Evolutionary conservation across 2,329 filamentous ascomycete genomes (phyloP).

Genomic region (Ascochyta viciae-villosae): DNA sequence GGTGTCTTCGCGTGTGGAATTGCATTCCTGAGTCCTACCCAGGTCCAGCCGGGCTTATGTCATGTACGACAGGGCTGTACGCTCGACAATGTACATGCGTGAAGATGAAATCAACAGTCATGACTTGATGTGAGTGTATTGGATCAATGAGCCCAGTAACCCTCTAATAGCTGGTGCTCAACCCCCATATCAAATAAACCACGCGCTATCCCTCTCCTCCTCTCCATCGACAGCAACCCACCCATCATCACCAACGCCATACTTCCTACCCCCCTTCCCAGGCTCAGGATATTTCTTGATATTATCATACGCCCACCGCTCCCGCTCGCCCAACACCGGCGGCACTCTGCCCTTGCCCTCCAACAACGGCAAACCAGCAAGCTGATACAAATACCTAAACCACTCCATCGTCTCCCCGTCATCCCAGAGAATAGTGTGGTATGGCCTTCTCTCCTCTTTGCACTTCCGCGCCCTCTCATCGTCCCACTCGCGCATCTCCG

Average conservation of each 20-base stretch:
- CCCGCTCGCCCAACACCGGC: constrained; percentile 24
- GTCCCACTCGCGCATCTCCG: constrained; percentile 57
- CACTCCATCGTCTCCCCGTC: constrained; percentile 59
- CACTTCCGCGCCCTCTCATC: constrained; percentile 43
- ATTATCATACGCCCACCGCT: constrained; percentile 48
- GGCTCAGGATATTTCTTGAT: constrained; percentile 29
- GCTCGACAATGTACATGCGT: no score
- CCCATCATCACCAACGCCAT: not conserved
- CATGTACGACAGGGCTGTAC: no score
- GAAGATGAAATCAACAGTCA: no score
- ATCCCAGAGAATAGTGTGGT: constrained; percentile 63
- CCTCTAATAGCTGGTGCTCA: no score
- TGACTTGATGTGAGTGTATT: no score
- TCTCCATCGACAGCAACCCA: not conserved
- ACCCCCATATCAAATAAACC: constrained; percentile 3
- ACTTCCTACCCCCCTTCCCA: constrained; percentile 9
- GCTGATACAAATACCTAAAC: constrained; percentile 55
- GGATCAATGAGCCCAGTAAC: no score
- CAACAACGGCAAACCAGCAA: constrained; percentile 59
- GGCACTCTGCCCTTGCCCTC: constrained; percentile 48
- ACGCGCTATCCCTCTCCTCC: constrained; percentile 5
- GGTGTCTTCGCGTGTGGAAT: no score
- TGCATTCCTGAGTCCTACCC: no score
- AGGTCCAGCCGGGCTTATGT: no score
- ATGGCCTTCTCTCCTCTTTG: constrained; percentile 49